Conservation (phyloP, 1,139 yeast species). For the Protomyces arabidopsidicola region DNA sequence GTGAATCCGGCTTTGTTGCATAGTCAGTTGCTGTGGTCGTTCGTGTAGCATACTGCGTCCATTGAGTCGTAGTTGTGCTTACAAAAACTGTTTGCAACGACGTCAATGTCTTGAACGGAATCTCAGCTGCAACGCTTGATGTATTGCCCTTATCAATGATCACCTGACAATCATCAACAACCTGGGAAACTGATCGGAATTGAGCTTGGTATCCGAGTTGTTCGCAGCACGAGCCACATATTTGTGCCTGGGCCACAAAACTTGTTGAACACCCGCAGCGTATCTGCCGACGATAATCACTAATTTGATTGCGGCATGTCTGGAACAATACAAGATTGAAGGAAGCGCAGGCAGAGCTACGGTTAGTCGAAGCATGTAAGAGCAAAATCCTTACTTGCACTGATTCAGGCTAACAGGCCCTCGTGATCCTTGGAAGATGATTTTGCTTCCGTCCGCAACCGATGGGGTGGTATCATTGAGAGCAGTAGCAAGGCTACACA, state of each 20-base stretch:
- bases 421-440: not conserved
- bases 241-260: conserved; percentile 5
- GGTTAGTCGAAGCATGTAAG: not conserved
- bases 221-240: conserved; percentile 14
- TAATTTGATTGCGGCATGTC: conserved; percentile 4
- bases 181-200: conserved; percentile 5
- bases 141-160: conserved; percentile 12
- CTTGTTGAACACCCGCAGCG: conserved; percentile 11
- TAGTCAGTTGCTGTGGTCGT: not conserved
- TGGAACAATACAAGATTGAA: conserved; percentile 14
- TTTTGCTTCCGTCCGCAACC: not conserved
- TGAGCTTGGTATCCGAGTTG: not conserved
- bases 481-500: not conserved
- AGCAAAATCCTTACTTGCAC: conserved; percentile 2
- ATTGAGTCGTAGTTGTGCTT: not conserved
- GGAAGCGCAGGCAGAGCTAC: conserved; percentile 5
- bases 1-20: not conserved
- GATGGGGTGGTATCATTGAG: not conserved
- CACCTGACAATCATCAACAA: conserved; percentile 5
- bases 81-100: not conserved
- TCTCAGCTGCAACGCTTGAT: conserved; percentile 1
- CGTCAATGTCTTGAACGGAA: conserved; percentile 5
- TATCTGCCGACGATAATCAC: conserved; percentile 10
- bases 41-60: not conserved
- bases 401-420: conserved; percentile 12